Percentiles rank a stretch among this genome's conserved stretches.
Evolutionary conservation across 139 green algal species (phyloP).

Genomic region (Prasinococcaceae sp.): DNA sequence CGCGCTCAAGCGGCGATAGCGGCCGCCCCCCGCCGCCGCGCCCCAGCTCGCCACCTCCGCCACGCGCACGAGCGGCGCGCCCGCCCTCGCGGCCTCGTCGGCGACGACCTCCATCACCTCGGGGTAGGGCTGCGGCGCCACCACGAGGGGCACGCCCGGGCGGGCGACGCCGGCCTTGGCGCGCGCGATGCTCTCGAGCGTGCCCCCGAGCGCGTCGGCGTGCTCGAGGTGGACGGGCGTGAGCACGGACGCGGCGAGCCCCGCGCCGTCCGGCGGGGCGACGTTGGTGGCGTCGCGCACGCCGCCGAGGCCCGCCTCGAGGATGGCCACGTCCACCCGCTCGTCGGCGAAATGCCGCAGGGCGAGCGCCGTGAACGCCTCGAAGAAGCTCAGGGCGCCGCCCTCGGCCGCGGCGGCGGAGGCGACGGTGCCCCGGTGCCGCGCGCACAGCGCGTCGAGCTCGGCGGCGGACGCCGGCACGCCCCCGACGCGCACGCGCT

Average conservation of each 20-base stretch:
- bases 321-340: constrained; percentile 16
- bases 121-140: neutral
- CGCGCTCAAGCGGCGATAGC: too few relatives aligned
- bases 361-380: constrained; percentile 21
- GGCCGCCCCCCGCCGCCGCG: too few relatives aligned
- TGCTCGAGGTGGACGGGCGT: constrained; percentile 10
- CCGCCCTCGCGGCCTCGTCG: too few relatives aligned
- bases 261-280: neutral
- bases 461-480: too few relatives aligned
- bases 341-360: constrained; percentile 15
- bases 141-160: neutral
- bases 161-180: constrained; percentile 20
- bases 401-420: too few relatives aligned
- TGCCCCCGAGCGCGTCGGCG: constrained; percentile 10
- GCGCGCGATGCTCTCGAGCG: constrained; percentile 10
- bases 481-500: too few relatives aligned
- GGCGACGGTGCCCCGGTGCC: too few relatives aligned
- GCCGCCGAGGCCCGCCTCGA: constrained; percentile 22
- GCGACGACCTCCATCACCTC: too few relatives aligned
- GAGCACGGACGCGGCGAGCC: constrained; percentile 13
- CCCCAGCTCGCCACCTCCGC: too few relatives aligned
- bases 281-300: constrained; percentile 22
- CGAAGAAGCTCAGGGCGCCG: too few relatives aligned
- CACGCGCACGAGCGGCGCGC: too few relatives aligned
- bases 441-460: too few relatives aligned